phyloP scores from a whole-genome alignment of 768 basidiomycete genomes.

The Mycena crocata region DNA sequence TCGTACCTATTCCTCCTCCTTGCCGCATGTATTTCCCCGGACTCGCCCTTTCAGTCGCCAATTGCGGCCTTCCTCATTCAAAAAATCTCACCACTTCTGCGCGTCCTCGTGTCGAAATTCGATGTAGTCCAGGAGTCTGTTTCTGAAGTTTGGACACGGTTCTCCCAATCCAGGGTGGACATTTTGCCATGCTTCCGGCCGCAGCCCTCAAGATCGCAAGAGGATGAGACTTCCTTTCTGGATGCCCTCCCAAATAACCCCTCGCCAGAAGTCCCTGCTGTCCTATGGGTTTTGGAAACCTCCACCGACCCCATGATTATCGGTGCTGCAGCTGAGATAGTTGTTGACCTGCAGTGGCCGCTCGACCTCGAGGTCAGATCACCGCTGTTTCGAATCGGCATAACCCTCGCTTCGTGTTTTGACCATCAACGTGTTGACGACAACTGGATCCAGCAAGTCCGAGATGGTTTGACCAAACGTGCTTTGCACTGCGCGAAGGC shows the following conservation, averaged over 20 bases:
- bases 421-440: background rate
- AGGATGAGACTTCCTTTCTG: background rate
- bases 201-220: background rate
- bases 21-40: background rate
- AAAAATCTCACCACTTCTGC: background rate
- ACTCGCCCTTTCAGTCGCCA: constrained; percentile 11
- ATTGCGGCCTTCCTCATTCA: background rate
- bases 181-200: background rate
- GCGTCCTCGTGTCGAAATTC: too few species aligned
- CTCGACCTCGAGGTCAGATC: background rate
- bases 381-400: background rate
- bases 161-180: background rate
- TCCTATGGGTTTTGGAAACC: constrained; percentile 1
- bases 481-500: background rate
- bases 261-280: background rate
- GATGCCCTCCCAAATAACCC: background rate
- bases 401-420: constrained; percentile 2
- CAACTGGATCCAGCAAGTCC: background rate
- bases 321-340: background rate
- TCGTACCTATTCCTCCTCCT: background rate
- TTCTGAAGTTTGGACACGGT: background rate
- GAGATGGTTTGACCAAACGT: background rate
- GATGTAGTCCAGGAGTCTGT: too few species aligned
- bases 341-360: constrained; percentile 2
- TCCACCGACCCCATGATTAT: background rate